A percentile compares a stretch with the other conserved stretches of the same genome.
Evolutionary conservation across 441 rosid species (phyloP).

Genomic region (Adansonia grandidieri): DNA sequence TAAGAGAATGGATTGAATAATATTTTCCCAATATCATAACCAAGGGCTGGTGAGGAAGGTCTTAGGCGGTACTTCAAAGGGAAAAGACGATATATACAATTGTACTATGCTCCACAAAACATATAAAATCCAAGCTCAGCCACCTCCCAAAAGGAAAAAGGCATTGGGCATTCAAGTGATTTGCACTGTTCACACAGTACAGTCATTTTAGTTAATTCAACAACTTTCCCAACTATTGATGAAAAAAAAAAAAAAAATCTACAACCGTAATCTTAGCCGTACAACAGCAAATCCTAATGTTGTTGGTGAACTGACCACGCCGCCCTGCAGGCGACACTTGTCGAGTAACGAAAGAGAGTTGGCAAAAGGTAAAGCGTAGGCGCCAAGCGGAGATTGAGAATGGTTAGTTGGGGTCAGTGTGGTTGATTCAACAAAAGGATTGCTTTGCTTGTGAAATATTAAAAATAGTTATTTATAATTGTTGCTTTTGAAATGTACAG

Average conservation of each 20-base stretch:
- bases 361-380: slow-evolving; percentile 16
- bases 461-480: not conserved
- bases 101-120: not conserved
- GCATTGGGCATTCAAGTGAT: slow-evolving; percentile 15
- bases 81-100: not conserved
- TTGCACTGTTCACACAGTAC: too few species aligned
- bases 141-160: too few species aligned
- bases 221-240: too few species aligned
- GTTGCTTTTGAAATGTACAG: too few species aligned
- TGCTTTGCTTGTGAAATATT: slow-evolving; percentile 2
- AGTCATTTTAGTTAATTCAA: too few species aligned
- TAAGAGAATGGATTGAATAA: too few species aligned
- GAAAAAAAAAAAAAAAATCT: too few species aligned
- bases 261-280: not conserved
- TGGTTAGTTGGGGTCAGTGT: not conserved
- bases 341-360: slow-evolving; percentile 20
- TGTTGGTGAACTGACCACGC: slow-evolving; percentile 13
- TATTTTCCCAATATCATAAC: not conserved
- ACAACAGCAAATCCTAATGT: not conserved
- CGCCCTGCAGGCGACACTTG: not conserved
- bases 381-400: slow-evolving; percentile 19
- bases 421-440: too few species aligned
- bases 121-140: too few species aligned
- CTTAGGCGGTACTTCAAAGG: not conserved
- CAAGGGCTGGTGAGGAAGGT: not conserved